A percentile compares a stretch with the other conserved stretches of the same genome.
phyloP scores from a whole-genome alignment of 352 stramenopile species.

The Elongisporangium anandrum region DNA sequence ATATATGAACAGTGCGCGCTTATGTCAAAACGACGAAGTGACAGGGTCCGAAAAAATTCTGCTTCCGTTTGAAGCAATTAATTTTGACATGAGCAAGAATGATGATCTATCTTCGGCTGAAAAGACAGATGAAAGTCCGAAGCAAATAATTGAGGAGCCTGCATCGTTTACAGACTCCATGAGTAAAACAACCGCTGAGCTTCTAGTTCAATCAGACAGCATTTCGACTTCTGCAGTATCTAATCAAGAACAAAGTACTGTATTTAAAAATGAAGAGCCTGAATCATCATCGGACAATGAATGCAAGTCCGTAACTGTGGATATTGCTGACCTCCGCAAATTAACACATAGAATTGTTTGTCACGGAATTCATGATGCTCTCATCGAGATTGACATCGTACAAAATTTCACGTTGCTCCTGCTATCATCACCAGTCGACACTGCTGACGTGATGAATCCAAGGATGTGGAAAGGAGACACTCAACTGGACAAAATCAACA shows the following conservation, averaged over 20 bases:
- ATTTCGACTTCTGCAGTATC: neutral
- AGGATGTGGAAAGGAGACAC: neutral
- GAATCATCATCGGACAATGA: neutral
- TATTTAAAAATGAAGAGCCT: neutral
- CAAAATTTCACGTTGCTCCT: constrained; percentile 6
- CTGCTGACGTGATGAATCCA: neutral
- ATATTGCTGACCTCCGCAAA: constrained; percentile 4
- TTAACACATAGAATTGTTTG: constrained; percentile 2
- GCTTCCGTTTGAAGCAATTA: neutral
- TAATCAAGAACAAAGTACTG: neutral
- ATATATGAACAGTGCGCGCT: neutral
- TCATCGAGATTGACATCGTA: constrained; percentile 10
- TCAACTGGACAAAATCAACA: neutral
- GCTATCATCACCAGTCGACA: neutral
- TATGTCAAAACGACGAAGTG: neutral
- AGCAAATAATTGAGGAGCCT: neutral
- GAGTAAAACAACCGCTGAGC: neutral
- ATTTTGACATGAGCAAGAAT: neutral
- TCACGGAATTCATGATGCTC: constrained; percentile 4
- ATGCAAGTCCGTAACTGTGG: neutral
- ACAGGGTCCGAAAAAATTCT: neutral
- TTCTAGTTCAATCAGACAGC: neutral
- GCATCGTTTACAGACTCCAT: neutral
- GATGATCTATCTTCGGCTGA: no score
- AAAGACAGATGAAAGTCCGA: neutral